Conservation (phyloP, 768 basidiomycete genomes). For the Rhodosporidiobolus odoratus region DNA sequence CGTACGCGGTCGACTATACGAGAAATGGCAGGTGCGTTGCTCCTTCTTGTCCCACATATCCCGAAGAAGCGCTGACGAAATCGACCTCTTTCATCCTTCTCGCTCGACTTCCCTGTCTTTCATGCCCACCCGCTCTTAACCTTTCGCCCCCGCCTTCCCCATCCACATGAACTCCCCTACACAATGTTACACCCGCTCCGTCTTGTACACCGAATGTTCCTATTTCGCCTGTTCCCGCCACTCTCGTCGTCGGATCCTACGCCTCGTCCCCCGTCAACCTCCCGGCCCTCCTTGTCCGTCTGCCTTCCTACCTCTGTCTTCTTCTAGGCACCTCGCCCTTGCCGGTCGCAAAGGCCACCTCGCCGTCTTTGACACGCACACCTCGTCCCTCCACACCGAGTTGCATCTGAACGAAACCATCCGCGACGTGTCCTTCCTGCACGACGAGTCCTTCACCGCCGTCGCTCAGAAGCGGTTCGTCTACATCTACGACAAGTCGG, state of each 20-base stretch:
- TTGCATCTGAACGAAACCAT: conserved; percentile 84
- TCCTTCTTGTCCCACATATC: not conserved
- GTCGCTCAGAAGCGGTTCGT: conserved; percentile 95
- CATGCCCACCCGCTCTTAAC: no score
- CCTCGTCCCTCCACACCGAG: conserved; percentile 76
- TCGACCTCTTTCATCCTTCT: no score
- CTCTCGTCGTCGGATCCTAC: no score
- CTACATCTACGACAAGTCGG: conserved; percentile 90
- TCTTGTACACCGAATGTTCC: no score
- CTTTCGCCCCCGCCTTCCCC: no score
- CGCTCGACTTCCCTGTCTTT: no score
- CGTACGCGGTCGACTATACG: conserved; percentile 77
- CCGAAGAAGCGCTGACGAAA: no score
- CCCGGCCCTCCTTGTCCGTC: not conserved
- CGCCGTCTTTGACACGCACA: conserved; percentile 89
- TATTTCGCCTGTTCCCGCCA: no score
- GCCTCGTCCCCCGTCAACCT: no score
- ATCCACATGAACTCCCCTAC: no score
- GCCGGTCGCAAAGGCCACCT: conserved; percentile 77
- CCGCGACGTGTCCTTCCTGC: conserved; percentile 86
- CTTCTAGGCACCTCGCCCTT: conserved; percentile 71
- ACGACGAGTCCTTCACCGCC: conserved; percentile 86
- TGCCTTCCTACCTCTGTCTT: not conserved
- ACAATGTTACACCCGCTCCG: no score
- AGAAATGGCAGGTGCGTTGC: conserved; percentile 73